These are phyloP conservation scores for Ploettnerulaceae sp. DNA, from an alignment of 2,329 filamentous ascomycete genomes.

Conservation along the genomic window DNA sequence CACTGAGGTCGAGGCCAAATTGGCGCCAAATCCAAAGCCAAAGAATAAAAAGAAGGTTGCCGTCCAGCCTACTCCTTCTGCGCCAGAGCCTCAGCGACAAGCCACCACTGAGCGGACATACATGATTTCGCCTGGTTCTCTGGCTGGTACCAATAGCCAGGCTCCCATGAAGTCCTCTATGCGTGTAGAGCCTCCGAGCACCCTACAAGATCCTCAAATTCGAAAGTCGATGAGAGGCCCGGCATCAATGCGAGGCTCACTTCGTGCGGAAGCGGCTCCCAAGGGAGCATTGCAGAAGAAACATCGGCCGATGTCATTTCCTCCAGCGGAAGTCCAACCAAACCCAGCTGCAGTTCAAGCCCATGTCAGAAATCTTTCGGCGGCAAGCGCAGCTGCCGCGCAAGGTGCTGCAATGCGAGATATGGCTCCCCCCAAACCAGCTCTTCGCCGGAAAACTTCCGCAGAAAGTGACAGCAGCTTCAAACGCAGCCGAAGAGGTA, in stretches of 20 bases:
- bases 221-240: conserved; percentile 31
- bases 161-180: conserved; percentile 44
- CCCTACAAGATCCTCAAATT: conserved; percentile 27
- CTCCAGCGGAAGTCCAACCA: conserved; percentile 14
- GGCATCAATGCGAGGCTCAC: conserved; percentile 24
- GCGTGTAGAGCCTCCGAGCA: conserved; percentile 35
- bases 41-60: conserved; percentile 28
- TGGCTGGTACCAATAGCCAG: conserved; percentile 28
- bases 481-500: conserved; percentile 52
- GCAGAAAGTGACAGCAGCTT: conserved; percentile 80
- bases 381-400: conserved; percentile 21
- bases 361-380: conserved; percentile 22
- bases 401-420: conserved; percentile 15
- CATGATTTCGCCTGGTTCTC: conserved; percentile 37
- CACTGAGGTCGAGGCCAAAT: conserved; percentile 39
- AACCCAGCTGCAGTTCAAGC: conserved; percentile 21
- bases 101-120: conserved; percentile 32
- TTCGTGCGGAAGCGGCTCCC: conserved; percentile 14
- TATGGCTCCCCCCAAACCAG: conserved; percentile 23
- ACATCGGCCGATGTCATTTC: conserved; percentile 31
- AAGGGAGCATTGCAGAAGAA: conserved; percentile 36
- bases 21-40: conserved; percentile 21
- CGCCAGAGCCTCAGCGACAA: conserved; percentile 24
- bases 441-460: conserved; percentile 50
- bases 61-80: conserved; percentile 5